These are phyloP conservation scores for Aspergillus bertholletiae DNA, from an alignment of 495 filamentous ascomycete species.

Conservation along the genomic window DNA sequence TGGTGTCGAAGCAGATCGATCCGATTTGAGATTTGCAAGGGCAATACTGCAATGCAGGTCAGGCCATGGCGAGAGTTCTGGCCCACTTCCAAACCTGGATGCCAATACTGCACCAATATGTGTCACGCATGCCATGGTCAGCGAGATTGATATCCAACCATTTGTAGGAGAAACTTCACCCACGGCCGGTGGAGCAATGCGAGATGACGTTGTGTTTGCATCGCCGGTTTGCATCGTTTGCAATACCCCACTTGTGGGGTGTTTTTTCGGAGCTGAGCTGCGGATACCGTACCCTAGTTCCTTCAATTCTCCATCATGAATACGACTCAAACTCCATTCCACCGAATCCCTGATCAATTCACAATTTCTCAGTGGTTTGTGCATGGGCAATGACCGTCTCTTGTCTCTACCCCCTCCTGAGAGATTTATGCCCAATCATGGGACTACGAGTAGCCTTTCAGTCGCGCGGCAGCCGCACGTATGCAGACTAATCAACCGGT, in stretches of 20 bases:
- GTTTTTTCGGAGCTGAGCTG: background rate
- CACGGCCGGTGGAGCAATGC: slow-evolving; percentile 3
- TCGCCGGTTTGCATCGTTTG: background rate
- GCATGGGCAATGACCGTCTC: background rate
- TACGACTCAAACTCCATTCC: background rate
- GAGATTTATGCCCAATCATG: background rate
- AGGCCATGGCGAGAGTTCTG: background rate
- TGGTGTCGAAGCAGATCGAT: background rate
- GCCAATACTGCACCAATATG: background rate
- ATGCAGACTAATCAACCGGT: background rate
- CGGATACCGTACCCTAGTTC: too few relatives aligned
- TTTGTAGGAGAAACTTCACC: background rate
- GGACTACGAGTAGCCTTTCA: background rate
- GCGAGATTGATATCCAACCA: background rate
- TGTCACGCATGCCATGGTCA: background rate
- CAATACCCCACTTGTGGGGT: background rate
- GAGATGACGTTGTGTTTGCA: slow-evolving; percentile 10
- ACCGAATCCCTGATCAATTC: too few relatives aligned
- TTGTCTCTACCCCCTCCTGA: too few relatives aligned
- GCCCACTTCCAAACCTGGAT: background rate
- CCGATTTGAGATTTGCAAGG: background rate
- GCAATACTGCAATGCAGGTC: background rate
- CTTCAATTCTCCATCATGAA: background rate
- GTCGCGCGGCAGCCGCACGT: background rate
- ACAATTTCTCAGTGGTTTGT: background rate